These are phyloP conservation scores for Jatropha multifida DNA, from an alignment of 441 rosid species.

Conservation along the genomic window DNA sequence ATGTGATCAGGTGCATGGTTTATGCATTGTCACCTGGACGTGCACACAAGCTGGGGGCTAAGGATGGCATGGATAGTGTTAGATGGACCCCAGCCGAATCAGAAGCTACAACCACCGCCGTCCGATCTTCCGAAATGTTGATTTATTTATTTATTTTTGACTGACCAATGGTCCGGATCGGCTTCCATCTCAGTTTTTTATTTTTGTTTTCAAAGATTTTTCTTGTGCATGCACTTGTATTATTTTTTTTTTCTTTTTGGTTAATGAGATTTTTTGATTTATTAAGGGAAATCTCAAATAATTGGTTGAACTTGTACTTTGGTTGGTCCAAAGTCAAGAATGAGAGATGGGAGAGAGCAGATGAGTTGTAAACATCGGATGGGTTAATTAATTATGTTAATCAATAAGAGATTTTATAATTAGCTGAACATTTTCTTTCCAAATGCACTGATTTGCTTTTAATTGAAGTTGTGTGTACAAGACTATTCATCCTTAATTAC, in stretches of 20 bases:
- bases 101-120: constrained; percentile 46
- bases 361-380: constrained; percentile 17
- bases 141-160: constrained; percentile 8
- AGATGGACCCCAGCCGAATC: constrained; percentile 42
- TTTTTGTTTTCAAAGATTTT: not conserved
- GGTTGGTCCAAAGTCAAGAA: constrained; percentile 19
- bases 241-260: not conserved
- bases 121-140: constrained; percentile 59
- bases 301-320: not conserved
- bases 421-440: not conserved
- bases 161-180: constrained; percentile 16
- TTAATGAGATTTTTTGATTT: not conserved
- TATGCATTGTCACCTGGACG: constrained; percentile 56
- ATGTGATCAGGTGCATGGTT: constrained; percentile 43
- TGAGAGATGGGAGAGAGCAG: not conserved
- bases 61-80: constrained; percentile 53
- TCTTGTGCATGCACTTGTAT: constrained; percentile 2
- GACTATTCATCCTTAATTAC: too few relatives aligned
- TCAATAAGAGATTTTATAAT: not conserved
- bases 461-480: not conserved
- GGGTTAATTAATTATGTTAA: not conserved
- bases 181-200: not conserved
- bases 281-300: not conserved
- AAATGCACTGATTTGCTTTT: not conserved
- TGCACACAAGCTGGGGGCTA: constrained; percentile 55